Evolutionary conservation across 768 basidiomycete genomes (phyloP).

Genomic region (Mycena epipterygia): DNA sequence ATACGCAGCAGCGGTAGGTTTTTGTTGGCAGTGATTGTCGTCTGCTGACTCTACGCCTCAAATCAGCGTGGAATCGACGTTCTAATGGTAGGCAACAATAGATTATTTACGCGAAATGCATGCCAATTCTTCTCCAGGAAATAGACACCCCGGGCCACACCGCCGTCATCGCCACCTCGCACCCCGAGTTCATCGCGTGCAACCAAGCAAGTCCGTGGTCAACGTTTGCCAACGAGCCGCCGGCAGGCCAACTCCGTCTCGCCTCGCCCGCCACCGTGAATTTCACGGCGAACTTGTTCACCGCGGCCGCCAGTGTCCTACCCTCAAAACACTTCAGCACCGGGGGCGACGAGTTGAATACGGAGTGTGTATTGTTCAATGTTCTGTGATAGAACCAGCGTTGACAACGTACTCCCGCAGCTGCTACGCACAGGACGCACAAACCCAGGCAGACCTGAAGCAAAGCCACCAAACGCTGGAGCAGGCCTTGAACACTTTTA

Average conservation of each 20-base stretch:
- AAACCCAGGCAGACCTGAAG: conserved; percentile 70
- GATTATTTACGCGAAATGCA: conserved; percentile 45
- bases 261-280: conserved; percentile 69
- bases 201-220: conserved; percentile 67
- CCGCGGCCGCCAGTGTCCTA: conserved; percentile 63
- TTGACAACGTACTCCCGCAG: background rate
- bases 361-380: conserved; percentile 37
- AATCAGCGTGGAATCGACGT: conserved; percentile 80
- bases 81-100: conserved; percentile 64
- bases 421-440: conserved; percentile 75
- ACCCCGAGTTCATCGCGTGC: conserved; percentile 86
- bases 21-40: conserved; percentile 46
- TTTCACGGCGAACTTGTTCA: conserved; percentile 70
- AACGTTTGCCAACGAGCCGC: conserved; percentile 79
- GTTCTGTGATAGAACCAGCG: conserved; percentile 18
- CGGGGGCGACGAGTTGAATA: conserved; percentile 88
- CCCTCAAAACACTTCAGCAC: conserved; percentile 79
- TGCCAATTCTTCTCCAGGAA: conserved; percentile 64
- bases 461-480: conserved; percentile 66
- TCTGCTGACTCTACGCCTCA: background rate
- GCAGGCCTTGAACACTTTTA: conserved; percentile 75
- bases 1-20: conserved; percentile 76
- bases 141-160: conserved; percentile 91
- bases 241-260: conserved; percentile 86
- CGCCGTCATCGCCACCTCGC: conserved; percentile 68